Evolutionary conservation across 148 eudicot species (phyloP).

Genomic region (Agrostemma githago): DNA sequence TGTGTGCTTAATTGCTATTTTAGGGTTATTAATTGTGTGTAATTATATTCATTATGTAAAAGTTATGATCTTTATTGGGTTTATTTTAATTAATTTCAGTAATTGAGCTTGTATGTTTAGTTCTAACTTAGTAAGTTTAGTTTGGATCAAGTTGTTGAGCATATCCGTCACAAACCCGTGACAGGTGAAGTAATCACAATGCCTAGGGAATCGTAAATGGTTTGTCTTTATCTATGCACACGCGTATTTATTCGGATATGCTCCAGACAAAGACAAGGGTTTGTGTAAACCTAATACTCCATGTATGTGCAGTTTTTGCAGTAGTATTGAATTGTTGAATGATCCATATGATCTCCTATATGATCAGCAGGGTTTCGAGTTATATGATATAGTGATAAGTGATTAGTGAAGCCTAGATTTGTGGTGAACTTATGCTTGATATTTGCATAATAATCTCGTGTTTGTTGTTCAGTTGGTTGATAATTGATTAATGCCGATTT

Average conservation of each 20-base stretch:
- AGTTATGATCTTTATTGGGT: slow-evolving; percentile 3
- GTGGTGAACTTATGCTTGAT: not conserved
- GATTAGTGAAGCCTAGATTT: not conserved
- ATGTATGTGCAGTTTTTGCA: not conserved
- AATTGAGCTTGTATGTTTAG: slow-evolving; percentile 10
- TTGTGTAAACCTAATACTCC: not conserved
- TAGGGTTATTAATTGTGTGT: slow-evolving; percentile 1
- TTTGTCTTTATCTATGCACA: no score
- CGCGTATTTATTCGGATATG: not conserved
- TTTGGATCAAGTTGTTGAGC: slow-evolving; percentile 11
- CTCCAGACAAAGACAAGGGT: not conserved
- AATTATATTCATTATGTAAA: not conserved
- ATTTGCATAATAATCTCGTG: not conserved
- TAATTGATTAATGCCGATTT: not conserved
- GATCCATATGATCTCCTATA: not conserved
- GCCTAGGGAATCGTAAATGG: no score
- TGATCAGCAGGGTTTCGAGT: not conserved
- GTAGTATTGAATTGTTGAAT: not conserved
- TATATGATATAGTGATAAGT: not conserved
- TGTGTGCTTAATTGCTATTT: not conserved
- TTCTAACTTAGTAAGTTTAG: not conserved
- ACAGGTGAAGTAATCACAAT: not conserved
- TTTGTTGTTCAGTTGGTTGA: not conserved
- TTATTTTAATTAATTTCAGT: not conserved
- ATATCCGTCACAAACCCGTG: not conserved